Evolutionary conservation across 345 rosid species (phyloP).

Genomic region (Rubroshorea leprosula): DNA sequence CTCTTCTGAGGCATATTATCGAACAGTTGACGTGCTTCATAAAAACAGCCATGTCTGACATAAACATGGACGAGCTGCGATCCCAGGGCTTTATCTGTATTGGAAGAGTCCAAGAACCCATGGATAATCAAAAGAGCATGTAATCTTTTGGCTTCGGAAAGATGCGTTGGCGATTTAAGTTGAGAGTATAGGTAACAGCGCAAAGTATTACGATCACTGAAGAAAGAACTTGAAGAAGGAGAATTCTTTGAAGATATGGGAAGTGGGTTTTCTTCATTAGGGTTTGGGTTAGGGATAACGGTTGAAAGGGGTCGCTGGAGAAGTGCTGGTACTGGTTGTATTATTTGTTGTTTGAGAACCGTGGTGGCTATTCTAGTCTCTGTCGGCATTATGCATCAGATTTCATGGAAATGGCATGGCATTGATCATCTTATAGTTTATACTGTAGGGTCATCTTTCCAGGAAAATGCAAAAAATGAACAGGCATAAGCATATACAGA

Average conservation of each 20-base stretch:
- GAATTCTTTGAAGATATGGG: not conserved
- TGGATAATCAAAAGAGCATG: slow-evolving; percentile 23
- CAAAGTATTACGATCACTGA: slow-evolving; percentile 5
- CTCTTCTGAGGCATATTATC: slow-evolving; percentile 25
- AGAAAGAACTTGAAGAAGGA: slow-evolving; percentile 5
- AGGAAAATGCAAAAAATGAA: too few relatives aligned
- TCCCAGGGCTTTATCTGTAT: slow-evolving; percentile 18
- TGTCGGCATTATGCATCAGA: slow-evolving; percentile 3
- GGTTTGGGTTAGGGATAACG: not conserved
- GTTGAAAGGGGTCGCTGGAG: slow-evolving; percentile 5
- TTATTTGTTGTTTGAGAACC: not conserved
- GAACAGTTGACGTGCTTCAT: slow-evolving; percentile 24
- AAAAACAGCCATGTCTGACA: slow-evolving; percentile 20
- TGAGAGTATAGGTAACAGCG: slow-evolving; percentile 17
- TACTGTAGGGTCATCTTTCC: too few relatives aligned
- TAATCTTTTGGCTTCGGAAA: slow-evolving; percentile 21
- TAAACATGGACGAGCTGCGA: slow-evolving; percentile 33
- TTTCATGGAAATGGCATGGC: not conserved
- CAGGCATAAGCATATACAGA: not conserved
- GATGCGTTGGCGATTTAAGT: slow-evolving; percentile 25
- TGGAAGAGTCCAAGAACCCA: slow-evolving; percentile 16
- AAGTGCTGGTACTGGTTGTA: not conserved
- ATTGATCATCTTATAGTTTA: too few relatives aligned
- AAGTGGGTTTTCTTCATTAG: not conserved
- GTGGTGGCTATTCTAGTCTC: not conserved